Base-by-base conservation (phyloP, 2,329 filamentous ascomycete species). In the Colletotrichum tamarilloi region DNA sequence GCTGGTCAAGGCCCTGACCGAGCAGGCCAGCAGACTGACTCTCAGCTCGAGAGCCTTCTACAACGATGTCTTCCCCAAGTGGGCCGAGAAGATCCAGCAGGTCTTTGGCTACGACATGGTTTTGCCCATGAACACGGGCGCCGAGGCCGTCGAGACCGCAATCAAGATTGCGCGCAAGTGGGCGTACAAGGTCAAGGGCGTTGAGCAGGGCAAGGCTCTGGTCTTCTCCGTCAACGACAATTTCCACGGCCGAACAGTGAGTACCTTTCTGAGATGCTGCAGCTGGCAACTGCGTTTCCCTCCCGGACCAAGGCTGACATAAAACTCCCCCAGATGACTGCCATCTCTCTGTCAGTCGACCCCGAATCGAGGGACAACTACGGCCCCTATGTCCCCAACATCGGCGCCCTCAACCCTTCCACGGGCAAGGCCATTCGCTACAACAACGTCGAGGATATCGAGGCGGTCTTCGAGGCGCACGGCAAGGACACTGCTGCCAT, bases 21-120 rank as follows among this genome's bases (percentile, higher is more conserved):
- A 98, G 77, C 97, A 99, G 86, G 97, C 97, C 60, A 90, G 92
- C 76, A 93, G 95, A 52, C 86, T 98, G 80, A 98, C 96, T 0
- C 90, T 98, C 77, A 98, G 95, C 84, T 98, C 95, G 74, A 92
- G 96, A 74, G 97, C 97, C 64, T 99, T 98, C 86, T 93, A 98
- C 89, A 99, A 98, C 82, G 96, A 98, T 86, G 97, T 98, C 75
- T 98, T 98, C 86, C 96, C 96, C 72, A 92, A 93, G 76, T 98
- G 97, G 88, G 96, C 96, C 7, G 93, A 98, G 85, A 98, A 97
- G 85, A 92, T 98, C 76, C 95, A 94, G 77, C 85, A 91, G 77
- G 92, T 94, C 81, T 98, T 98, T 82, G 95, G 95, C 75, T 98
- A 97, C 82, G 96, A 98, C 84, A 98, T 98, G 96, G 95, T 98